Conservation (phyloP, 202 grass and related monocot genomes). For the Zoysia matrella region DNA sequence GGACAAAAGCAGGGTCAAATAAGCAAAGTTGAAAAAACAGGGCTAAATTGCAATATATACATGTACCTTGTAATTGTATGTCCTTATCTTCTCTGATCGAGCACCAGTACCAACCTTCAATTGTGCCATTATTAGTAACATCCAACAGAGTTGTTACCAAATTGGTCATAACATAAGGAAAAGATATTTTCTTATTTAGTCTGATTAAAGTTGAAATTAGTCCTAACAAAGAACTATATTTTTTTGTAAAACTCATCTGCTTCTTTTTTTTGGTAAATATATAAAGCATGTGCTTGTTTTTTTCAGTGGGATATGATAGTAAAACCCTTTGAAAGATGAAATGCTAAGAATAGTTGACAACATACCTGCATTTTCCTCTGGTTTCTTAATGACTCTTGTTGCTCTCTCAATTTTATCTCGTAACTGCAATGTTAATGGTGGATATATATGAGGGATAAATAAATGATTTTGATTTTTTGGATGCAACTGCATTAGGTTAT, state of each 20-base stretch:
- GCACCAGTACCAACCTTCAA: slow-evolving; percentile 93
- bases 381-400: slow-evolving; percentile 87
- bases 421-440: slow-evolving; percentile 62
- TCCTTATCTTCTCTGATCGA: slow-evolving; percentile 93
- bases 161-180: background rate
- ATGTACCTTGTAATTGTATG: slow-evolving; percentile 94
- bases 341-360: slow-evolving; percentile 21
- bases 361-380: slow-evolving; percentile 92
- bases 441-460: slow-evolving; percentile 39
- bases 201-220: background rate
- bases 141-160: background rate
- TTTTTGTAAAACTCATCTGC: slow-evolving; percentile 13
- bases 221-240: background rate
- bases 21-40: too few species aligned
- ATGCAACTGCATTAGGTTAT: background rate
- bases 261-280: background rate
- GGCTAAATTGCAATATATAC: background rate
- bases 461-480: background rate
- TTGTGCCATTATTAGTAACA: slow-evolving; percentile 24
- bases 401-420: slow-evolving; percentile 91
- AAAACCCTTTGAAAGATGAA: slow-evolving; percentile 9
- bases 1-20: too few species aligned
- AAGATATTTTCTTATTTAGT: background rate
- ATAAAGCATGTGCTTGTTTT: slow-evolving; percentile 11
- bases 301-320: background rate